Evolutionary conservation across 306 rosid species (phyloP).

Genomic region (Quercus gilva): DNA sequence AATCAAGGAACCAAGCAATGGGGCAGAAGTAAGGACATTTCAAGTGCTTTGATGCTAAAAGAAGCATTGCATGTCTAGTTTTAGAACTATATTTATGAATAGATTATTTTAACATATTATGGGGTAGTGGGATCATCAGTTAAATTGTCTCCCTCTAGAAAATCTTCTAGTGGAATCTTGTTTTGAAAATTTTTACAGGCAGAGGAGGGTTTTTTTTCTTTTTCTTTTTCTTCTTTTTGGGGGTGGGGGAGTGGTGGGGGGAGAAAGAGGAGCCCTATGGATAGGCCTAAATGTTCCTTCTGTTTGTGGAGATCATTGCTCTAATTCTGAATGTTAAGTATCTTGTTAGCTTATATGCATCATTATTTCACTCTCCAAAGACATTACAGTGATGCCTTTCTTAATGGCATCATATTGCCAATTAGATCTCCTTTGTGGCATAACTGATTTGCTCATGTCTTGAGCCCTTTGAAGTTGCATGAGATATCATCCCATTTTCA

Average conservation of each 20-base stretch:
- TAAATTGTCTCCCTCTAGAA: neutral
- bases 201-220: too few relatives aligned
- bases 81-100: neutral
- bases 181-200: neutral
- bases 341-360: conserved; percentile 14
- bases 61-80: neutral
- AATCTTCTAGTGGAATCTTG: neutral
- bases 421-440: neutral
- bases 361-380: neutral
- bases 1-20: conserved; percentile 20
- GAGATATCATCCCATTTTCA: neutral
- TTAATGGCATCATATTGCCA: conserved; percentile 11
- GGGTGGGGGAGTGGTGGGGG: neutral
- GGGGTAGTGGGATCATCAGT: neutral
- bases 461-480: conserved; percentile 5
- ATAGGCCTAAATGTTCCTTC: neutral
- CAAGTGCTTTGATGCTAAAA: conserved; percentile 1
- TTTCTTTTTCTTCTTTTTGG: too few relatives aligned
- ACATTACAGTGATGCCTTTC: neutral
- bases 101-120: neutral
- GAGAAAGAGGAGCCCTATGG: neutral
- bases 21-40: conserved; percentile 40
- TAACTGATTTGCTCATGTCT: neutral
- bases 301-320: conserved; percentile 8
- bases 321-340: conserved; percentile 13